These are phyloP conservation scores for Macrophomina pseudophaseolina DNA, from an alignment of 2,329 filamentous ascomycete species.

Conservation along the genomic window DNA sequence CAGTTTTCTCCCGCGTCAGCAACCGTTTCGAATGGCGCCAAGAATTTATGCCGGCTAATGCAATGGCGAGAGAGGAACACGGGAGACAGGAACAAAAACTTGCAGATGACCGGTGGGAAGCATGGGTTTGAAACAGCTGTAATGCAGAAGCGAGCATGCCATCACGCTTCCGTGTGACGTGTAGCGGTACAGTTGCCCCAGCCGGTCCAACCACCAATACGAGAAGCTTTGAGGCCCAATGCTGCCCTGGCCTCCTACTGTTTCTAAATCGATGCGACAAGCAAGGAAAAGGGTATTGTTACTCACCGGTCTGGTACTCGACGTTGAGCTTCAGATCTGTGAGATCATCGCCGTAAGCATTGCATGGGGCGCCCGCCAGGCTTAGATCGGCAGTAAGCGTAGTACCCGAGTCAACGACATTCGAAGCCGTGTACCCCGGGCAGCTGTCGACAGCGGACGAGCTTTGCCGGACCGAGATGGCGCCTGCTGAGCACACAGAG, in stretches of 20 bases:
- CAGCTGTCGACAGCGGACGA: slow-evolving; percentile 48
- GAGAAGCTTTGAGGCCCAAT: not conserved
- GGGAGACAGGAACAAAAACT: not conserved
- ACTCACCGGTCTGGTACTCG: slow-evolving; percentile 64
- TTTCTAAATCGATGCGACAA: not conserved
- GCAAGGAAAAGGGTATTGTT: not conserved
- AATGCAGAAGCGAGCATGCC: slow-evolving; percentile 5
- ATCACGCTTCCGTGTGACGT: slow-evolving; percentile 14
- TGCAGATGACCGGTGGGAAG: not conserved
- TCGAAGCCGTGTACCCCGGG: slow-evolving; percentile 70
- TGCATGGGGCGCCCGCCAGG: slow-evolving; percentile 70
- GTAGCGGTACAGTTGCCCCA: not conserved
- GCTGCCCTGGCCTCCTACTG: not conserved
- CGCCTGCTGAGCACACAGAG: slow-evolving; percentile 3
- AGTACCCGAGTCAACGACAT: slow-evolving; percentile 58
- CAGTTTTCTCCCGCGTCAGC: not conserved
- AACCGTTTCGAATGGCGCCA: slow-evolving; percentile 28
- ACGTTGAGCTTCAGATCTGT: slow-evolving; percentile 62
- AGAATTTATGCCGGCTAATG: not conserved
- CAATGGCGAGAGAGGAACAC: not conserved
- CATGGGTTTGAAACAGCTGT: slow-evolving; percentile 11
- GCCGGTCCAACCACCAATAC: not conserved
- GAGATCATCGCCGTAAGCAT: slow-evolving; percentile 64
- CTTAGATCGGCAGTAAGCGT: slow-evolving; percentile 72
- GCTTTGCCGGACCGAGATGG: slow-evolving; percentile 15